phyloP scores from a whole-genome alignment of 371 early-diverging fungal species.

The Mortierella sp. region DNA sequence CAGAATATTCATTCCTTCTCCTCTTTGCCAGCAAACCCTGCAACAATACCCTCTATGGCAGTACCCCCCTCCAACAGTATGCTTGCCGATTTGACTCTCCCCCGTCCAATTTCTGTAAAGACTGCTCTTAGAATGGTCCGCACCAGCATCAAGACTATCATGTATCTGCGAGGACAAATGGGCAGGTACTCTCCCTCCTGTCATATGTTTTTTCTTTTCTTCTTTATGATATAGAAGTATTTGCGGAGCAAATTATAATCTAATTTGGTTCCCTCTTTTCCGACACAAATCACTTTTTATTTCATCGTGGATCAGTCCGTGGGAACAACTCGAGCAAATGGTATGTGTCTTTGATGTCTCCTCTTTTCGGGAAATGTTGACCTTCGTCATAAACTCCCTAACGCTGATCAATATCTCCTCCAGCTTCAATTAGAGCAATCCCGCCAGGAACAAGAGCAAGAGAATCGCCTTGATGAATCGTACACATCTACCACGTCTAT shows the following conservation, averaged over 20 bases:
- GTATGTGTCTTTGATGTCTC: constrained; percentile 2
- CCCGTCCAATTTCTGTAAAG: constrained; percentile 26
- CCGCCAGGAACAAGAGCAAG: neutral
- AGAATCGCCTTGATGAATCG: neutral
- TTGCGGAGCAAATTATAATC: neutral
- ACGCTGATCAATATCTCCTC: neutral
- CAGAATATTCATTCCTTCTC: neutral
- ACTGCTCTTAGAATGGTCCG: constrained; percentile 31
- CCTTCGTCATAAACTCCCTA: neutral
- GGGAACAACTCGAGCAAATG: constrained; percentile 37
- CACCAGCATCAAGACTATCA: constrained; percentile 23
- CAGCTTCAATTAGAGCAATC: constrained; percentile 1
- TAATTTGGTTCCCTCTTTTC: neutral
- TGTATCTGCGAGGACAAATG: constrained; percentile 48
- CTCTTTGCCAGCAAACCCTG: neutral
- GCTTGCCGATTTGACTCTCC: constrained; percentile 34
- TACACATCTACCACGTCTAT: neutral
- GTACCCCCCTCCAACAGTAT: constrained; percentile 9
- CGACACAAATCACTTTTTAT: neutral
- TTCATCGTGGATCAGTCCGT: constrained; percentile 18
- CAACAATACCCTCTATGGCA: neutral
- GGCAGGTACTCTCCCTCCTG: constrained; percentile 10
- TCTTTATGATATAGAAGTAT: neutral
- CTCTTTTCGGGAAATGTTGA: neutral
- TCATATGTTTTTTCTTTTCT: neutral